phyloP scores from a whole-genome alignment of 179 eudicot genomes.

The Spergularia azorica region DNA sequence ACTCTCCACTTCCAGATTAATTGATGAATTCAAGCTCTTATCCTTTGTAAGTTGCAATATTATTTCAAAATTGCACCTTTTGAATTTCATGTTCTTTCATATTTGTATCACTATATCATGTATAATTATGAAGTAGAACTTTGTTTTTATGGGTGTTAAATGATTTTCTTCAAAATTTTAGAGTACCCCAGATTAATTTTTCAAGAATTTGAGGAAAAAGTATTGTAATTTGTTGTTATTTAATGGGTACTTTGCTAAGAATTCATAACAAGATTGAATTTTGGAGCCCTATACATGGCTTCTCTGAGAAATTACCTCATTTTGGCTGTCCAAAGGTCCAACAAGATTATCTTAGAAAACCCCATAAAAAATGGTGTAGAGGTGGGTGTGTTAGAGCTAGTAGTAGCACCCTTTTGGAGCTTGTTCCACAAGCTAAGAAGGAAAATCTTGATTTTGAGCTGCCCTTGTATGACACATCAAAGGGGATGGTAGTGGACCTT shows the following conservation, averaged over 20 bases:
- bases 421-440: slow-evolving; percentile 80
- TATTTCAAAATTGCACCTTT: slow-evolving; percentile 20
- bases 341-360: slow-evolving; percentile 34
- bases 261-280: slow-evolving; percentile 74
- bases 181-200: slow-evolving; percentile 20
- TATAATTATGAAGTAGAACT: slow-evolving; percentile 9
- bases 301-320: slow-evolving; percentile 48
- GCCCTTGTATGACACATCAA: slow-evolving; percentile 87
- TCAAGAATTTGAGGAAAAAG: slow-evolving; percentile 27
- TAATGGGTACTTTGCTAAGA: slow-evolving; percentile 81
- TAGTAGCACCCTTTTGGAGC: slow-evolving; percentile 77
- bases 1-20: slow-evolving; percentile 15
- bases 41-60: slow-evolving; percentile 27
- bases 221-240: slow-evolving; percentile 19
- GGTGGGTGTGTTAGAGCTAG: slow-evolving; percentile 46
- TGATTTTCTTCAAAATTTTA: slow-evolving; percentile 7
- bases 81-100: background rate
- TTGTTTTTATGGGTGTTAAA: slow-evolving; percentile 13
- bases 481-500: slow-evolving; percentile 64
- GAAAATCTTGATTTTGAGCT: slow-evolving; percentile 94
- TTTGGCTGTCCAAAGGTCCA: slow-evolving; percentile 42
- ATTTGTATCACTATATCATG: background rate
- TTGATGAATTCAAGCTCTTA: slow-evolving; percentile 1
- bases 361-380: slow-evolving; percentile 38
- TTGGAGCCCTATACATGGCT: slow-evolving; percentile 60